Conservation (phyloP, 2,329 filamentous ascomycete genomes). For the Talaromyces funiculosus region DNA sequence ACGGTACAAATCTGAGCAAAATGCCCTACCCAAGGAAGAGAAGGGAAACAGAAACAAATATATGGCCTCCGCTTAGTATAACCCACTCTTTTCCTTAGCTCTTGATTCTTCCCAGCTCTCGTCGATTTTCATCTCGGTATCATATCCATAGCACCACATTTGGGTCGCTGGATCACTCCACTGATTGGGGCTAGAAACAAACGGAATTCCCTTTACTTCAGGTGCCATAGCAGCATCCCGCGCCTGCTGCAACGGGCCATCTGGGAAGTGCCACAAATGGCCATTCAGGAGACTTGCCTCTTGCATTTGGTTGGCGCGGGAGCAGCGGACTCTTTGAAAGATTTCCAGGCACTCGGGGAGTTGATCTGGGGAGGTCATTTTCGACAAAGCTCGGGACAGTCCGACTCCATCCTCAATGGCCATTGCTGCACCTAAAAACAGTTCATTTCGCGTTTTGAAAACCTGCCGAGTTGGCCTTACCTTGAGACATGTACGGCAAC, state of each 20-base stretch:
- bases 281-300: conserved; percentile 44
- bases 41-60: too few relatives aligned
- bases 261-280: conserved; percentile 44
- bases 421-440: conserved; percentile 58
- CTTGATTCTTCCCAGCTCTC: conserved; percentile 21
- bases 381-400: conserved; percentile 38
- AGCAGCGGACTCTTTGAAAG: conserved; percentile 35
- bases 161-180: conserved; percentile 46
- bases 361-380: conserved; percentile 18
- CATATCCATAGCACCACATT: conserved; percentile 47
- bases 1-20: too few relatives aligned
- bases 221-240: conserved; percentile 39
- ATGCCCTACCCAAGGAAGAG: too few relatives aligned
- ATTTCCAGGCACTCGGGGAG: conserved; percentile 25
- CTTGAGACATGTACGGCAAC: conserved; percentile 50
- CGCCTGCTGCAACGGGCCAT: conserved; percentile 39
- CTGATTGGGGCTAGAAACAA: conserved; percentile 42
- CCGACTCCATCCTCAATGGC: conserved; percentile 64
- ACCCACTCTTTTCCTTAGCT: not conserved
- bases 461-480: too few relatives aligned
- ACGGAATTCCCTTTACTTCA: conserved; percentile 36
- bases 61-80: too few relatives aligned
- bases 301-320: conserved; percentile 37
- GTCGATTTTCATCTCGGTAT: conserved; percentile 38
- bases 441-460: not conserved